Base-by-base conservation (phyloP, 306 rosid species). In the Vachellia collinsii region DNA sequence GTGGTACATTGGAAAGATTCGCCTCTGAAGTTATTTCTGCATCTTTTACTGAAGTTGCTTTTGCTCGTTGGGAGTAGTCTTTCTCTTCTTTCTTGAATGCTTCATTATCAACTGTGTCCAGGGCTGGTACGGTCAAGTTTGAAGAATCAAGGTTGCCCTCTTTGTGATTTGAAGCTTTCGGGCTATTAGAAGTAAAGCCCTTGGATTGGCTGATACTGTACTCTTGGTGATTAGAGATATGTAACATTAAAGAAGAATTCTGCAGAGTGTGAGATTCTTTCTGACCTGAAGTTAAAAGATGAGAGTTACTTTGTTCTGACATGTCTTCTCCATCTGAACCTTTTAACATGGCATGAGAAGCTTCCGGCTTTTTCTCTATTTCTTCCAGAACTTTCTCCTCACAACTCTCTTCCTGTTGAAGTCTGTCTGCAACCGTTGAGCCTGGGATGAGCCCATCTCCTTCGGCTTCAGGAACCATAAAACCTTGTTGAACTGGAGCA, bases 71-170 rank as follows among this genome's bases (percentile, higher is more conserved):
- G n/a, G 83, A 72, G 77, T 74, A 65, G 16, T 77, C 83, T 78
- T 77, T 78, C 16, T 25, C 71, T 50, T 81, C 77, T 11, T 75
- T 76, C 56, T 85, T 85, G 41, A 66, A 41, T 76, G 62, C 81
- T 48, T 83, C 67, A 53, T 83, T 82, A 67, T 67, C 76, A 75
- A 78, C 83, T 13, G 85, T 85, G 74, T 79, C 82, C 20, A 81
- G 12, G 47, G 79, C 59, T 70, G 81, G 84, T 43, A 76, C 77
- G 12, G 73, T 75, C 80, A 84, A 70, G 75, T 77, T 85, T 68
- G 85, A 85, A 67, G 83, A 80, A 80, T 79, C 83, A 54, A 58
- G 12, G 54, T 78, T 77, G 70, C n/a, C 58, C 58, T 51, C 22
- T 51, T 29, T 1, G 34, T 29, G 34, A 29, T 29, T 2, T 41